Conservation (phyloP, 129 eudicot species). For the Erigeron canadensis region DNA sequence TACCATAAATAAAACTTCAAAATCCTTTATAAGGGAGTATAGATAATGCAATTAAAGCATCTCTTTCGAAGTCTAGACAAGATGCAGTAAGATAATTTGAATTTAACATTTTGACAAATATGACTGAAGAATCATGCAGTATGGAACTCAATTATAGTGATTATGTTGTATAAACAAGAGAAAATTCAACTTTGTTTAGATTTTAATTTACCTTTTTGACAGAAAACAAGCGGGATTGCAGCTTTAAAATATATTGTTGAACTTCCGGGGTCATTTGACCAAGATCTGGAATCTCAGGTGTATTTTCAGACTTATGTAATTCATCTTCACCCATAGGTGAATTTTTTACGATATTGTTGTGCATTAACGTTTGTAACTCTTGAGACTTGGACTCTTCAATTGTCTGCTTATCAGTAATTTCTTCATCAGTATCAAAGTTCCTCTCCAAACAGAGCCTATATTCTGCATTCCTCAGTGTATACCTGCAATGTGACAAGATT, state of each 20-base stretch:
- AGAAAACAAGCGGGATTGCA: slow-evolving; percentile 83
- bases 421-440: slow-evolving; percentile 80
- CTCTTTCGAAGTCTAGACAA: background rate
- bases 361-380: slow-evolving; percentile 38
- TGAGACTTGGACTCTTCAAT: slow-evolving; percentile 48
- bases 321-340: slow-evolving; percentile 36
- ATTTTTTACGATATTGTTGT: slow-evolving; percentile 30
- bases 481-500: slow-evolving; percentile 48
- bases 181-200: background rate
- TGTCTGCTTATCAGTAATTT: slow-evolving; percentile 33
- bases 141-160: background rate
- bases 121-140: background rate
- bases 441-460: slow-evolving; percentile 91
- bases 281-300: slow-evolving; percentile 53
- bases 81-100: no score
- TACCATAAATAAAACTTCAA: no score
- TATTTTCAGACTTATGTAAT: slow-evolving; percentile 28
- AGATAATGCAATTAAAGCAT: no score
- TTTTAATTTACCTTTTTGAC: slow-evolving; percentile 63
- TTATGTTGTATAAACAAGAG: background rate
- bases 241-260: slow-evolving; percentile 55
- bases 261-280: slow-evolving; percentile 71
- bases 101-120: background rate
- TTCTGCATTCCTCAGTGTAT: slow-evolving; percentile 93
- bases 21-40: no score